Evolutionary conservation across 176 grass and related monocot species (phyloP).

Genomic region (Carex cristatella): DNA sequence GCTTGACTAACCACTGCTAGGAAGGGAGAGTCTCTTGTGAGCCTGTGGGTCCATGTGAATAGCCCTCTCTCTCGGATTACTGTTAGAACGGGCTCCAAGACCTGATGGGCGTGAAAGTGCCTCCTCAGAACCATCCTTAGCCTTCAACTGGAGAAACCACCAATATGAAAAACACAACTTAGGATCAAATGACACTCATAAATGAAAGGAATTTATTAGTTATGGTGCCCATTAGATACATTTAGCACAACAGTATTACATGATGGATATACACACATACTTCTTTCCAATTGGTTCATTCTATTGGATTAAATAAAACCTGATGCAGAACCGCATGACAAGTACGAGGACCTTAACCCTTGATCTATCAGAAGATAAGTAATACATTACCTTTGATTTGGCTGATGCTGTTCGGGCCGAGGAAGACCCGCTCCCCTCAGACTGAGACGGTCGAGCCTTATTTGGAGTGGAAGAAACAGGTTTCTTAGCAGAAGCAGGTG

Average conservation of each 20-base stretch:
- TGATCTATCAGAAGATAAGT: neutral
- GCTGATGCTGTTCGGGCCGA: constrained; percentile 28
- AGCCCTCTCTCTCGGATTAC: constrained; percentile 73
- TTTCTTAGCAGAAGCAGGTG: constrained; percentile 36
- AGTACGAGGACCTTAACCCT: neutral
- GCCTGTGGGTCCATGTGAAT: constrained; percentile 31
- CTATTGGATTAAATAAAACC: neutral
- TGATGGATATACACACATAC: neutral
- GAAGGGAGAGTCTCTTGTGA: constrained; percentile 65
- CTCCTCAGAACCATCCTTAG: constrained; percentile 48
- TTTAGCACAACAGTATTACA: neutral
- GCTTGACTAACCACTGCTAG: constrained; percentile 39
- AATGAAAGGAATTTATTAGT: neutral
- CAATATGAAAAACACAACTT: neutral
- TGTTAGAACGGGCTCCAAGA: constrained; percentile 38
- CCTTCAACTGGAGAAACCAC: constrained; percentile 22
- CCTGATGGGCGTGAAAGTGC: constrained; percentile 35
- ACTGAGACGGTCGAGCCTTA: constrained; percentile 33
- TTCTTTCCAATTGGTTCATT: neutral
- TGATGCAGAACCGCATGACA: neutral
- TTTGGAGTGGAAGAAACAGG: constrained; percentile 33
- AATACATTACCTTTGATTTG: constrained; percentile 44
- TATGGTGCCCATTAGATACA: neutral
- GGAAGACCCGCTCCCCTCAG: constrained; percentile 46
- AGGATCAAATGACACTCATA: neutral